A percentile compares a stretch with the other conserved stretches of the same genome.
Evolutionary conservation across 345 rosid genomes (phyloP).

Genomic region (Aquilaria sinensis): DNA sequence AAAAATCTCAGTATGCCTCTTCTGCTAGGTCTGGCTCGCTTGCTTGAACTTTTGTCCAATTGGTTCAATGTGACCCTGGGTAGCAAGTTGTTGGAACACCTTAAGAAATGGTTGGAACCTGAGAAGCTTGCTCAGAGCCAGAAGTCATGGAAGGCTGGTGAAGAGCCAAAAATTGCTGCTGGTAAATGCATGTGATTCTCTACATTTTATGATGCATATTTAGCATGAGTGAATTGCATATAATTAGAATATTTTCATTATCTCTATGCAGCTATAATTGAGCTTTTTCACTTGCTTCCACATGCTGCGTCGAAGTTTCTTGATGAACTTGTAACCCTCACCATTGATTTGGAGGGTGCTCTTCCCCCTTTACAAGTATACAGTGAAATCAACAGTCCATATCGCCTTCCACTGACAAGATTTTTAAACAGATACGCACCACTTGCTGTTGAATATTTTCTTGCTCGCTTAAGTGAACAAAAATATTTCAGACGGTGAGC

Average conservation of each 20-base stretch:
- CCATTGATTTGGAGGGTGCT: slow-evolving; percentile 91
- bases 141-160: slow-evolving; percentile 98
- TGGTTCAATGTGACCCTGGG: slow-evolving; percentile 99
- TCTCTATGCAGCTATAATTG: slow-evolving; percentile 82
- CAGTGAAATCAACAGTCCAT: slow-evolving; percentile 97
- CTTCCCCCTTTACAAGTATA: slow-evolving; percentile 83
- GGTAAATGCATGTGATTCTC: slow-evolving; percentile 38
- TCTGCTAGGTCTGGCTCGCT: slow-evolving; percentile 94
- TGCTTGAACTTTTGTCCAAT: slow-evolving; percentile 91
- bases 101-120: slow-evolving; percentile 97
- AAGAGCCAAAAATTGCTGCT: slow-evolving; percentile 98
- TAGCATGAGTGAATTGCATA: slow-evolving; percentile 2
- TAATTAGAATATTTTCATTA: slow-evolving; percentile 12
- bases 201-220: background rate
- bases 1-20: slow-evolving; percentile 99
- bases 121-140: slow-evolving; percentile 91
- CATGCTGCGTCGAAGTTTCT: slow-evolving; percentile 93
- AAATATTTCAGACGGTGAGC: slow-evolving; percentile 92
- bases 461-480: slow-evolving; percentile 81
- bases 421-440: slow-evolving; percentile 89
- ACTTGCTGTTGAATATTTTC: slow-evolving; percentile 95
- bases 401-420: slow-evolving; percentile 92
- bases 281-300: slow-evolving; percentile 98
- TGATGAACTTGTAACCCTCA: slow-evolving; percentile 89
- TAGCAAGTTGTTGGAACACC: slow-evolving; percentile 96